Base-by-base conservation (phyloP, 2,329 filamentous ascomycete species). In the Sporothrix luriei region DNA sequence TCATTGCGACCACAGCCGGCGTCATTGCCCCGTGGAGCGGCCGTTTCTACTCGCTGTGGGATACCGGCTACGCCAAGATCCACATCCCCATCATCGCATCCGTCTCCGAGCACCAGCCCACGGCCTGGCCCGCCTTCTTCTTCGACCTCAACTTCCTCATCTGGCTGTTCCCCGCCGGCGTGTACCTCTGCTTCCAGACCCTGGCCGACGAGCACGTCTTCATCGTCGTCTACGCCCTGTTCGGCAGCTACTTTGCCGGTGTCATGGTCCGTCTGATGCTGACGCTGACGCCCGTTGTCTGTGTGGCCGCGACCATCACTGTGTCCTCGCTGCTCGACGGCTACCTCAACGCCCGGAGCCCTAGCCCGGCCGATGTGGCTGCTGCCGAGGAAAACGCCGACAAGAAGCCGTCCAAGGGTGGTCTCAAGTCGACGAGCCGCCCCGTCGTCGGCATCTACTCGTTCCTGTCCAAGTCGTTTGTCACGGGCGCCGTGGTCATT, bases 191-290 rank as follows among this genome's bases (percentile, higher is more conserved):
- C 84, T 99, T 98, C 89, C 91, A 93, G 78, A 90, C 91, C 73
- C 88, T 99, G 70, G 90, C 88, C 75, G 96, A 99, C 77, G 94
- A 99, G 84, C 95, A 99, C 78, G 94, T 99, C 72, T 99, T 99
- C 78, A 88, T 99, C 75, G 91, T 99, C 76, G 96, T 98, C 74
- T 99, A 99, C 78, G 89, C 94, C n/a, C 88, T 99, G 59, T 90
- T 98, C 73, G 92, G 93, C 74, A 97, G 93, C 81, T 99, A 99
- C 84, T 99, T 99, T 77, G 93, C 96, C 29, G 95, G 95, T 78
- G 96, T 99, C 82, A 99, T 99, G 95, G 95, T 99, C 72, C 93
- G 95, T 82, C 84, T 99, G 76, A 99, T 99, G 95, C 87, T 99
- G 72, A 99, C 95, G 0, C 83, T 99, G 75, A 99, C 95, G 1